Conservation (phyloP, 2,329 filamentous ascomycete species). For the Monilinia aucupariae region DNA sequence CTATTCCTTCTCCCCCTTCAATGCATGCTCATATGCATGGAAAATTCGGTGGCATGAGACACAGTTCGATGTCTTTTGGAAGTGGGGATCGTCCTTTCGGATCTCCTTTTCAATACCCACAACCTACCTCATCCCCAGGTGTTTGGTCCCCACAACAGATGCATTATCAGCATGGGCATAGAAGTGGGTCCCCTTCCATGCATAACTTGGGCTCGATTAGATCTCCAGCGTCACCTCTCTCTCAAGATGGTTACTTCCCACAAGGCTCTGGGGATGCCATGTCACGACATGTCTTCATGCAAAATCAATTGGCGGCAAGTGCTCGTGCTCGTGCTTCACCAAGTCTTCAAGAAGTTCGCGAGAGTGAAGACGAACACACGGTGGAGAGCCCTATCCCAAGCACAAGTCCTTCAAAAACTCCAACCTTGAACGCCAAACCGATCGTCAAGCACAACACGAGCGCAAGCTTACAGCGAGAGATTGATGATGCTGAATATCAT, state of each 20-base stretch:
- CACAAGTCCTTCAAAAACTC: constrained; percentile 51
- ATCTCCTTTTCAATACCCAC: constrained; percentile 62
- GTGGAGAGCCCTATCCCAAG: constrained; percentile 24
- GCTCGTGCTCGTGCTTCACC: constrained; percentile 49
- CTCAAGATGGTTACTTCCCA: constrained; percentile 37
- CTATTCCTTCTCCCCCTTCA: constrained; percentile 67
- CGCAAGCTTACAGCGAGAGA: constrained; percentile 73
- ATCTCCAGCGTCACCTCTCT: constrained; percentile 60
- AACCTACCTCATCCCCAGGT: constrained; percentile 52
- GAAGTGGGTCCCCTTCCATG: constrained; percentile 60
- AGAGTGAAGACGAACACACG: constrained; percentile 59
- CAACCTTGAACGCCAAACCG: constrained; percentile 47
- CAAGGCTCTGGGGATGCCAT: constrained; percentile 36
- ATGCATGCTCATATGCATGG: constrained; percentile 53
- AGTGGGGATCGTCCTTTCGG: constrained; percentile 51
- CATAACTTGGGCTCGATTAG: constrained; percentile 50
- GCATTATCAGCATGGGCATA: constrained; percentile 46
- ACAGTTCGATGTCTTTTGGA: constrained; percentile 64
- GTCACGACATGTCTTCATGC: constrained; percentile 41
- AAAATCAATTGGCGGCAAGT: constrained; percentile 43
- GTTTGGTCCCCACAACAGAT: constrained; percentile 53
- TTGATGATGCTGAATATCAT: constrained; percentile 81
- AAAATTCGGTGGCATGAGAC: constrained; percentile 54
- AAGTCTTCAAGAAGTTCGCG: constrained; percentile 65
- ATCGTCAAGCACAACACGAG: constrained; percentile 65